Base-by-base conservation (phyloP, 192 early-diverging fungal genomes). In the Backusella australiensis region DNA sequence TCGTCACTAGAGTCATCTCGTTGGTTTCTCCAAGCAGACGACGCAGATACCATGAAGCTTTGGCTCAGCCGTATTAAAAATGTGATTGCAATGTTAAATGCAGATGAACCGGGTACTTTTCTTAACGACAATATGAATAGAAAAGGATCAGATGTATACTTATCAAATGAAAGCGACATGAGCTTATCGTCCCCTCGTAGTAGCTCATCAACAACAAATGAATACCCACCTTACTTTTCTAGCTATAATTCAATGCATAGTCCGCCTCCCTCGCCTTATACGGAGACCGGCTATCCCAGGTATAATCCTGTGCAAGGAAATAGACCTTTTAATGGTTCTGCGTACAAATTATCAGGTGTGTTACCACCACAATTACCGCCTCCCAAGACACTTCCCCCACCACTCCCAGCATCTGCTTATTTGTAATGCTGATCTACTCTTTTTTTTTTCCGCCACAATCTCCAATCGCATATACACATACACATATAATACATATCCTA, bases 1-100 rank as follows among this genome's bases (percentile, higher is more conserved):
- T 26, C 56, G 9, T 63, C 56, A 63, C 23, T 63, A 29, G 56
- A 63, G 56, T 3, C 56, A 63, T 63, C 56, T 29, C 21, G 56
- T 3, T 79, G 78, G 78, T 79, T 56, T 69, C 14, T 79, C 17
- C 78, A 79, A 56, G 74, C 78, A 36, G 73, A 74, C 4, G 73
- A 75, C 17, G 66, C 73, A 9, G 73, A 65, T 5, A 65, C 52
- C 4, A 71, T 75, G 52, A 75, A 75, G 15, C 17, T 75, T 8
- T 79, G 78, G 78, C 56, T 79, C 2, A 49, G 70, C 3, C 49
- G 68, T 5, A 41, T 79, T 21, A 79, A 79, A 38, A 69, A 70
- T 4, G 75, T 74, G 1, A 56, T 79, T 38, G n/a, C 21, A 23
- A 63, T 67, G 72, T 56, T 71, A 41, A 41, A 34, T 19, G 63